Evolutionary conservation across 305 asterid genomes (phyloP).

Genomic region (Ajuga reptans): DNA sequence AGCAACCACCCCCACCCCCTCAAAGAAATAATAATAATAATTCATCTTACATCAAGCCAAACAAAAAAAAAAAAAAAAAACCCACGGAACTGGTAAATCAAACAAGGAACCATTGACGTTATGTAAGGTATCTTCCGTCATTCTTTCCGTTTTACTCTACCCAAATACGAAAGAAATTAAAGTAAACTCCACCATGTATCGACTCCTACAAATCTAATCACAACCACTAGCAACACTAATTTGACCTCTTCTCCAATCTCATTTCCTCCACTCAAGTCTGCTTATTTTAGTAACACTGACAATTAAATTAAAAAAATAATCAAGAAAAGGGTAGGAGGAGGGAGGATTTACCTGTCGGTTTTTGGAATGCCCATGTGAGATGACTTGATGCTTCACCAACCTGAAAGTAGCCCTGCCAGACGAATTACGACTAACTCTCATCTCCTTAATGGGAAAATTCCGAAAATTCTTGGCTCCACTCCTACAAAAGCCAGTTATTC

Average conservation of each 20-base stretch:
- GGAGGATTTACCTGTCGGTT: conserved; percentile 51
- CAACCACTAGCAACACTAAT: not conserved
- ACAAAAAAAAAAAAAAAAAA: too few relatives aligned
- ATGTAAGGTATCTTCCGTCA: not conserved
- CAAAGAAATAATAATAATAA: too few relatives aligned
- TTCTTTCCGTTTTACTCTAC: not conserved
- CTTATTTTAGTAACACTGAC: not conserved
- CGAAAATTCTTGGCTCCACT: conserved; percentile 23
- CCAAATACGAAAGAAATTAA: not conserved
- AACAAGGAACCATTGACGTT: not conserved
- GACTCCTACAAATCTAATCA: too few relatives aligned
- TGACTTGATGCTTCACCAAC: conserved; percentile 64
- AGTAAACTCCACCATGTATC: too few relatives aligned
- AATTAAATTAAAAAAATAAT: not conserved
- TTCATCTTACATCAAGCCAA: too few relatives aligned
- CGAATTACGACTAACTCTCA: conserved; percentile 33
- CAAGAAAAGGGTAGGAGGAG: not conserved
- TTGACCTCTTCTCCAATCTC: not conserved
- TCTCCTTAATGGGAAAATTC: conserved; percentile 24
- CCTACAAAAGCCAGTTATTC: conserved; percentile 26
- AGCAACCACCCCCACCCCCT: too few relatives aligned
- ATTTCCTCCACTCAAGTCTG: not conserved
- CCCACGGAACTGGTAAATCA: not conserved
- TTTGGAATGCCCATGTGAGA: conserved; percentile 42
- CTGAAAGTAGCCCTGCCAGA: conserved; percentile 51